These are phyloP conservation scores for Sphaerobolus stellatus DNA, from an alignment of 1,284 basidiomycete species.

Conservation along the genomic window DNA sequence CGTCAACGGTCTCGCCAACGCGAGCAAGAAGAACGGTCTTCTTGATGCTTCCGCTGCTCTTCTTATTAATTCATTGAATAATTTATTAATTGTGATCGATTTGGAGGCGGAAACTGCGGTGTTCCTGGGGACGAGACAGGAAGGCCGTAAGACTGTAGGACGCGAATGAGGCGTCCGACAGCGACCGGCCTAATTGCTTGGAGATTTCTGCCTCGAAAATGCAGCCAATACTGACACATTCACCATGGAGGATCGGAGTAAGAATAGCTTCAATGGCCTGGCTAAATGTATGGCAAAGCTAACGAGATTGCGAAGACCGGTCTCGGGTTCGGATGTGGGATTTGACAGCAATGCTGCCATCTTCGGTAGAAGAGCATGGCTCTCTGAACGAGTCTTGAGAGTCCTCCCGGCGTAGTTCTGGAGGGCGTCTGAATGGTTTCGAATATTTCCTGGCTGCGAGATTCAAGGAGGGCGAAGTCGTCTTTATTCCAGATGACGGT, in stretches of 20 bases:
- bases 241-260: constrained; percentile 92
- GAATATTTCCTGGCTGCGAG: constrained; percentile 77
- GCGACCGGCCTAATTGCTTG: constrained; percentile 89
- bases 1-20: constrained; percentile 92
- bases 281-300: constrained; percentile 95
- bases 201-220: constrained; percentile 92
- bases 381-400: constrained; percentile 65
- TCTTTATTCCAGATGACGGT: constrained; percentile 93
- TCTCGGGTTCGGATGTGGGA: constrained; percentile 93
- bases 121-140: constrained; percentile 80
- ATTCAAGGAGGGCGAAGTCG: constrained; percentile 85
- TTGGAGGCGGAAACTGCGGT: constrained; percentile 69
- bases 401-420: constrained; percentile 60
- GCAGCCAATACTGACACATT: constrained; percentile 92
- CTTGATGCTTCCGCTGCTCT: constrained; percentile 88
- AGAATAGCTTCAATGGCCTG: constrained; percentile 95
- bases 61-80: constrained; percentile 97
- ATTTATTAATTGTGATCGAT: constrained; percentile 73
- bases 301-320: constrained; percentile 92
- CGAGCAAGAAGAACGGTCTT: constrained; percentile 90
- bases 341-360: constrained; percentile 88
- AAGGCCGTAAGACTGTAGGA: constrained; percentile 82
- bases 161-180: constrained; percentile 82
- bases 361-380: constrained; percentile 70
- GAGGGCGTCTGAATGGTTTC: constrained; percentile 80